These are phyloP conservation scores for Aspergillus fischeri DNA, from an alignment of 2,329 filamentous ascomycete genomes.

Conservation along the genomic window DNA sequence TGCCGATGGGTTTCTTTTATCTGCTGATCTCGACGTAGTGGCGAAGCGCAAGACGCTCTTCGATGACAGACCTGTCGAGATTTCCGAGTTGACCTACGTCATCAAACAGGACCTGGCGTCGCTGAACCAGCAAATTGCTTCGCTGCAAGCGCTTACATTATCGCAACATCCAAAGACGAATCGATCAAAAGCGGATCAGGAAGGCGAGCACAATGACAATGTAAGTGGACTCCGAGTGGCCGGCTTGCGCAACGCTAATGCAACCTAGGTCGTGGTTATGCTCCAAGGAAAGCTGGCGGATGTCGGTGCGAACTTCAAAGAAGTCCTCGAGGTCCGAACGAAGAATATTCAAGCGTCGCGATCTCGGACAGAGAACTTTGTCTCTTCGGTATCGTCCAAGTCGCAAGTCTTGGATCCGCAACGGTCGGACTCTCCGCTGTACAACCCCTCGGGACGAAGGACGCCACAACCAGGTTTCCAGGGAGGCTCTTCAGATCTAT, in stretches of 20 bases:
- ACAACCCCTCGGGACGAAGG: conserved; percentile 69
- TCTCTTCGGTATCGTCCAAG: conserved; percentile 80
- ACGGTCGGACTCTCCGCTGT: conserved; percentile 79
- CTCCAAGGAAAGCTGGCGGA: conserved; percentile 88
- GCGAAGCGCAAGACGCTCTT: conserved; percentile 97
- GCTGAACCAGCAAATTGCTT: conserved; percentile 80
- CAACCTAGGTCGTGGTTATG: conserved; percentile 65
- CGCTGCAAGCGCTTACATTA: conserved; percentile 71
- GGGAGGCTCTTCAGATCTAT: conserved; percentile 59
- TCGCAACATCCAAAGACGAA: conserved; percentile 65
- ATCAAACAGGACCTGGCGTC: conserved; percentile 94
- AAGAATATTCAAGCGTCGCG: conserved; percentile 96
- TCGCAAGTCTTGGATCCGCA: conserved; percentile 61
- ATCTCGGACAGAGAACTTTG: conserved; percentile 92
- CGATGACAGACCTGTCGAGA: conserved; percentile 93
- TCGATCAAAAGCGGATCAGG: conserved; percentile 58
- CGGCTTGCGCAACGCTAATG: conserved; percentile 16
- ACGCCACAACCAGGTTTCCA: conserved; percentile 55
- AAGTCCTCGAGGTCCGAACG: conserved; percentile 90
- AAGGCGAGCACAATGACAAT: conserved; percentile 97
- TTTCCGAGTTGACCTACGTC: conserved; percentile 93
- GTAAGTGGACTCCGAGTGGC: conserved; percentile 38
- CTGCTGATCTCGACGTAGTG: conserved; percentile 47
- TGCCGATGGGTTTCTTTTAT: conserved; percentile 2
- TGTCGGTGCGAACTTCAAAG: conserved; percentile 93